These are phyloP conservation scores for Volvariella volvacea DNA, from an alignment of 1,284 basidiomycete genomes.

Conservation along the genomic window DNA sequence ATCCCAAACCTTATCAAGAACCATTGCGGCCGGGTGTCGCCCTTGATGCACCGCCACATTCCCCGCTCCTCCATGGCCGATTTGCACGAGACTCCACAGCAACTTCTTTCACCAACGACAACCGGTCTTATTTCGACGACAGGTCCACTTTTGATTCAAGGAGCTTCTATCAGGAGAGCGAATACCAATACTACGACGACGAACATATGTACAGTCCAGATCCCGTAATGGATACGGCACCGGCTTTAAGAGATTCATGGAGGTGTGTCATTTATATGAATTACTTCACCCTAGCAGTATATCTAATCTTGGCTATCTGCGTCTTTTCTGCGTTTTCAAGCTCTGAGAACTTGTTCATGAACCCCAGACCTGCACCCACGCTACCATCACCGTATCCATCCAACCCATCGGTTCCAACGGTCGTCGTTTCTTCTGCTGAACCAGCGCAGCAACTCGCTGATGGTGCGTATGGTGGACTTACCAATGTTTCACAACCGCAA, in stretches of 20 bases:
- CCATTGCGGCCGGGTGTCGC: slow-evolving; percentile 7
- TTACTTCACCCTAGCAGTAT: slow-evolving; percentile 14
- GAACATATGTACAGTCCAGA: slow-evolving; percentile 31
- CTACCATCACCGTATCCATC: neutral
- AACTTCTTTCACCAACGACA: slow-evolving; percentile 36
- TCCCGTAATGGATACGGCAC: slow-evolving; percentile 7
- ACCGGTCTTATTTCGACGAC: slow-evolving; percentile 23
- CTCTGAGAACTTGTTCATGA: neutral
- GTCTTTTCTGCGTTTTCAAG: neutral
- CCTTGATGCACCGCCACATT: slow-evolving; percentile 27
- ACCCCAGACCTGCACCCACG: neutral
- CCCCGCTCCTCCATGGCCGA: slow-evolving; percentile 56
- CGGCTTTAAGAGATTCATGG: slow-evolving; percentile 28
- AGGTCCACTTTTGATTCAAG: slow-evolving; percentile 24
- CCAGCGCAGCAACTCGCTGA: slow-evolving; percentile 3
- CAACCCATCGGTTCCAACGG: slow-evolving; percentile 32
- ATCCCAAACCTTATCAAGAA: slow-evolving; percentile 8
- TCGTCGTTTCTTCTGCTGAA: slow-evolving; percentile 37
- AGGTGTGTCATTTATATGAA: slow-evolving; percentile 13
- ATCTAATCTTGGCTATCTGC: slow-evolving; percentile 1
- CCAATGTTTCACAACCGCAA: neutral
- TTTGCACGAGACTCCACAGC: slow-evolving; percentile 50
- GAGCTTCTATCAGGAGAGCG: slow-evolving; percentile 26
- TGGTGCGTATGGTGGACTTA: too few species aligned
- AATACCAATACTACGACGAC: slow-evolving; percentile 25